These are phyloP conservation scores for Persicaria maculosa DNA, from an alignment of 148 eudicot genomes.

Conservation along the genomic window DNA sequence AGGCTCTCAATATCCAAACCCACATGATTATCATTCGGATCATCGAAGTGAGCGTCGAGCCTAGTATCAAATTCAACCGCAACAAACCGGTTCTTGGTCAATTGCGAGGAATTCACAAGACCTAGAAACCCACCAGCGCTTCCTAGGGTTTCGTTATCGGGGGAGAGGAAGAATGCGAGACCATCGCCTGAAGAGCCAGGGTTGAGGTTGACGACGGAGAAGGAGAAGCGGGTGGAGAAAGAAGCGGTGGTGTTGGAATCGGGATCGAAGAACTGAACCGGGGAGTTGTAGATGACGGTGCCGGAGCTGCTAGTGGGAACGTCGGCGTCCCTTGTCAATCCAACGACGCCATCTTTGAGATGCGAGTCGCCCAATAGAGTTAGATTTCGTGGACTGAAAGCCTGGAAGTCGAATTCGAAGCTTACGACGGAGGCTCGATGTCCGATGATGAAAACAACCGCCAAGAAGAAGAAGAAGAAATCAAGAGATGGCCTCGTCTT, in stretches of 20 bases:
- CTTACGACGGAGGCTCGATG: slow-evolving; percentile 17
- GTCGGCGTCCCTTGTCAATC: slow-evolving; percentile 50
- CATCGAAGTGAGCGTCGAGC: slow-evolving; percentile 47
- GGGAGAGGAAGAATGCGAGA: slow-evolving; percentile 64
- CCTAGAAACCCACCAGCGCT: slow-evolving; percentile 80
- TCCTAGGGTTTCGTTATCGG: slow-evolving; percentile 49
- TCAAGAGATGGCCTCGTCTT: slow-evolving; percentile 19
- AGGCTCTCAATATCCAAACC: slow-evolving; percentile 71
- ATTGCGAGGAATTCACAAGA: slow-evolving; percentile 56
- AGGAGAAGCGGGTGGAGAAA: slow-evolving; percentile 65
- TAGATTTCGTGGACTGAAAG: slow-evolving; percentile 53
- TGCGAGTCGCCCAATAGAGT: slow-evolving; percentile 76
- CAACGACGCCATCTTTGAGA: slow-evolving; percentile 50
- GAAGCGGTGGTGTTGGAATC: slow-evolving; percentile 50
- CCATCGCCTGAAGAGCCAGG: slow-evolving; percentile 73
- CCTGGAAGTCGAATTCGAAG: slow-evolving; percentile 37
- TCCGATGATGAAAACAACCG: background rate
- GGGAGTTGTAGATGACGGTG: slow-evolving; percentile 50
- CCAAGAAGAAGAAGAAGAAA: slow-evolving; percentile 20
- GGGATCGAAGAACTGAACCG: slow-evolving; percentile 51
- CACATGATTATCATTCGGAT: slow-evolving; percentile 73
- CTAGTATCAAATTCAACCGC: slow-evolving; percentile 81
- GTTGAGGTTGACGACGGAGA: slow-evolving; percentile 42
- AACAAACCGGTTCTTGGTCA: slow-evolving; percentile 61
- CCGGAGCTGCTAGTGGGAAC: slow-evolving; percentile 82